Percentiles rank a stretch among this genome's conserved stretches.
Evolutionary conservation across 495 filamentous ascomycete genomes (phyloP).

Genomic region (Penicillium goetzii): DNA sequence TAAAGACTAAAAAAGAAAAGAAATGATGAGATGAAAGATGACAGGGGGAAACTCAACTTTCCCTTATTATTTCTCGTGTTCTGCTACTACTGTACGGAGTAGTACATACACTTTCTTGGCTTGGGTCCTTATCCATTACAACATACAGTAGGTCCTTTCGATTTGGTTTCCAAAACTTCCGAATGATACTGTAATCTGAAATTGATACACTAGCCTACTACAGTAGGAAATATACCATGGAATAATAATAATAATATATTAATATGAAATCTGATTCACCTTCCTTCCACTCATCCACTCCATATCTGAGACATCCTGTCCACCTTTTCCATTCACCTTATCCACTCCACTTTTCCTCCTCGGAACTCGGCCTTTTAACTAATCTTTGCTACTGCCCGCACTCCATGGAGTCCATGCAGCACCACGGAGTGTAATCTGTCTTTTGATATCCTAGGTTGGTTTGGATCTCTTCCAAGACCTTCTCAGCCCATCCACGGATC

Average conservation of each 20-base stretch:
- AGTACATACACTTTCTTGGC: too few species aligned
- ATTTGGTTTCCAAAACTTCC: not conserved
- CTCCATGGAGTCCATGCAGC: too few species aligned
- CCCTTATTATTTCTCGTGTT: not conserved
- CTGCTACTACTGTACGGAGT: too few species aligned
- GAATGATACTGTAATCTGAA: not conserved
- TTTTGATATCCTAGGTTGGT: not conserved
- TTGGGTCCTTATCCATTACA: too few species aligned
- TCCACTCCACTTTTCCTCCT: conserved; percentile 1
- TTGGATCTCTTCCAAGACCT: not conserved
- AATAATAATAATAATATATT: not conserved
- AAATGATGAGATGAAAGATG: not conserved
- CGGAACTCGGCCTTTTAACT: not conserved
- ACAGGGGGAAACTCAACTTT: not conserved
- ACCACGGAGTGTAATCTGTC: not conserved
- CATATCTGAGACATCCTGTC: conserved; percentile 23
- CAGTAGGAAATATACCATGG: not conserved
- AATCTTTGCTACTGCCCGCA: not conserved
- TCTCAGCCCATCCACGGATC: conserved; percentile 17
- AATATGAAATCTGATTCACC: conserved; percentile 7
- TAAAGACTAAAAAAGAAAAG: not conserved
- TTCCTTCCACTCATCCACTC: conserved; percentile 4
- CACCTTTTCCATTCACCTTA: conserved; percentile 9
- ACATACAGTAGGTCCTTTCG: too few species aligned
- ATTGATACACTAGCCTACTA: not conserved